These are phyloP conservation scores for Alternaria dauci DNA, from an alignment of 2,329 filamentous ascomycete species.

Conservation along the genomic window DNA sequence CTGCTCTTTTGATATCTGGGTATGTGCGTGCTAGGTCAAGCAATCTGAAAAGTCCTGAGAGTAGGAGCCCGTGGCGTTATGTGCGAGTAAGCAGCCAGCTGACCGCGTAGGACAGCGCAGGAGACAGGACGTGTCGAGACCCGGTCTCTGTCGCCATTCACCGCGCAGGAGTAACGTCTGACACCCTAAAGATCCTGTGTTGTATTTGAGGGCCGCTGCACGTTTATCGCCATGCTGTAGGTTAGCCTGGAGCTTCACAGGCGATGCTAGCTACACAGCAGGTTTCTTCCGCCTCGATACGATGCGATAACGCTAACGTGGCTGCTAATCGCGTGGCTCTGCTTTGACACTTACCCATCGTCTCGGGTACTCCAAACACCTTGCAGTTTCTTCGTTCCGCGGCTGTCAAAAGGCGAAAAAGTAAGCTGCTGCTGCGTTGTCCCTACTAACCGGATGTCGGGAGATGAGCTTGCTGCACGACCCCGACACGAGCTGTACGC, in stretches of 20 bases:
- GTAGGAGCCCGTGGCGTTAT: background rate
- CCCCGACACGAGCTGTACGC: constrained; percentile 4
- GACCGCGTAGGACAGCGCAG: background rate
- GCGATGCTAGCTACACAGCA: background rate
- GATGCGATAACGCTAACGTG: background rate
- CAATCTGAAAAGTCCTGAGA: background rate
- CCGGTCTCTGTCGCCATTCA: background rate
- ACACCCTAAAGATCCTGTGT: background rate
- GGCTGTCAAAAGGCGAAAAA: background rate
- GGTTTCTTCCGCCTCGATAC: background rate
- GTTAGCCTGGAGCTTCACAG: background rate
- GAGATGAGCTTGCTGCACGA: background rate
- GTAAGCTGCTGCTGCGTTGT: constrained; percentile 1
- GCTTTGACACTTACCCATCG: background rate
- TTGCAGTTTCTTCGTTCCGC: background rate
- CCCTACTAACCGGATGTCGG: background rate
- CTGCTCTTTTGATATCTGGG: background rate
- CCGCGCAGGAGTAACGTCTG: background rate
- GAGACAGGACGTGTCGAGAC: background rate
- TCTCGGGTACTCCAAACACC: background rate
- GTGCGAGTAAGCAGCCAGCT: background rate
- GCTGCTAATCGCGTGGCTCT: constrained; percentile 1
- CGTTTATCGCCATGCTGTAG: constrained; percentile 1
- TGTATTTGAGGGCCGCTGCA: background rate
- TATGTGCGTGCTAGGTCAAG: background rate